Evolutionary conservation across 148 eudicot species (phyloP), one percentile per base, ranked within the genome.

Genomic region (Chenopodium formosanum): DNA sequence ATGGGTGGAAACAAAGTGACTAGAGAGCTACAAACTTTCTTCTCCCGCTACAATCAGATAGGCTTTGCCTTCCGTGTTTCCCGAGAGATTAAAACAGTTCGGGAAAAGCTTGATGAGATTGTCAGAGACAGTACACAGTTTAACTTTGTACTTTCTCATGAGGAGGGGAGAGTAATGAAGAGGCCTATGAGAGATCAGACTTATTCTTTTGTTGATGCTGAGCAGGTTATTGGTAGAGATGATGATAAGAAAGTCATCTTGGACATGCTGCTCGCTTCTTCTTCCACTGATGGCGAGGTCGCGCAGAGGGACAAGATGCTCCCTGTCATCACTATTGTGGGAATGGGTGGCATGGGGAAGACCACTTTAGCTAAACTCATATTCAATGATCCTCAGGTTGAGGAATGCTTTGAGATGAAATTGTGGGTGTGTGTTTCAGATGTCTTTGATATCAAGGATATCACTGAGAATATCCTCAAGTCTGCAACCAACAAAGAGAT

Each of bases 281-380:
- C 3, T 68, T 25, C 37, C 64, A 10, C 23, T 9, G 29, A 22
- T 7, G 8, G 2, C 22, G 29, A 71, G 32, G 5, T 14, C 6
- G 69, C 0, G 37, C 37, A 34, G 37, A 34, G 63, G 22, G 25
- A 53, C 48, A 27, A 25, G 47, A 40, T 25, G 22, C 27, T 75
- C 7, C 64, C 76, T 65, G 76, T 86, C 56, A 62, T 78, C 9
- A n/a, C 88, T 0, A 77, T 86, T 31, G 79, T 83, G 3, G 86
- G 88, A 12, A 52, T 86, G 1, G 86, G 86, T 7, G 88, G 88
- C n/a, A 6, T 64, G 19, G 83, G 89, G 5, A 82, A 85, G 63
- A 82, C 87, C 1, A 62, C 85, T 2, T 56, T 85, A 60, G 87
- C 83, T 60, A 78, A 77, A 20, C 13, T 80, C 31, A 5, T 82